These are phyloP conservation scores for Coemansia sp. DNA, from an alignment of 192 early-diverging fungal genomes.

Conservation along the genomic window DNA sequence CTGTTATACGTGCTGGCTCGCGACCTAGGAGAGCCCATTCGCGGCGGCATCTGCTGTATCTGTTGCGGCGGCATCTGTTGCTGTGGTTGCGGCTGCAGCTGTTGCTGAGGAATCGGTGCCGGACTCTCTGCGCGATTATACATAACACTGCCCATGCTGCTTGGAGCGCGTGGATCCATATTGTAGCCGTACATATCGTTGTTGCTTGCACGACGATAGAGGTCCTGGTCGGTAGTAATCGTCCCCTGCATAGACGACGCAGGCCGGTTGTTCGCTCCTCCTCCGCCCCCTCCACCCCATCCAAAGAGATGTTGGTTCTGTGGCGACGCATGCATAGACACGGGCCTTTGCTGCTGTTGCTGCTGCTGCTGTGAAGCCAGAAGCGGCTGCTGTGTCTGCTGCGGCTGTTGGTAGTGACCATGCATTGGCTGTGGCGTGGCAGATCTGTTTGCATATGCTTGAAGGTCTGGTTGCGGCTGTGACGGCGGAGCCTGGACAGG, in stretches of 20 bases:
- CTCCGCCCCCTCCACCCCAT: slow-evolving; percentile 8
- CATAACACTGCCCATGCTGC: slow-evolving; percentile 18
- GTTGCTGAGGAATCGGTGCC: slow-evolving; percentile 10
- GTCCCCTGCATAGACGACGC: slow-evolving; percentile 44
- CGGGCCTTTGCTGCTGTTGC: slow-evolving; percentile 29
- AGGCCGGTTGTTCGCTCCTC: slow-evolving; percentile 36
- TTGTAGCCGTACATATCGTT: slow-evolving; percentile 41
- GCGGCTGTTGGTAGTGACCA: slow-evolving; percentile 33
- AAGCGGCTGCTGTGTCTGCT: slow-evolving; percentile 10
- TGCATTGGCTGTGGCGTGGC: slow-evolving; percentile 9
- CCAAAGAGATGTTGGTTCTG: slow-evolving; percentile 3
- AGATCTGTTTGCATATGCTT: slow-evolving; percentile 1
- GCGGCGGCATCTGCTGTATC: slow-evolving; percentile 5
- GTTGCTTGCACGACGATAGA: slow-evolving; percentile 45
- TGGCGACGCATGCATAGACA: slow-evolving; percentile 26
- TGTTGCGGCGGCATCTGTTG: slow-evolving; percentile 15
- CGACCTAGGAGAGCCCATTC: slow-evolving; percentile 39
- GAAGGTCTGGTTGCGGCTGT: not conserved
- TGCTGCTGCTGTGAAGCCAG: slow-evolving; percentile 3
- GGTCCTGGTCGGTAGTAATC: slow-evolving; percentile 10
- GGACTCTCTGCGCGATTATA: slow-evolving; percentile 10
- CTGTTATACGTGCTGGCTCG: slow-evolving; percentile 39
- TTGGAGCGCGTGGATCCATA: slow-evolving; percentile 17
- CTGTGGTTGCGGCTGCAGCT: not conserved
- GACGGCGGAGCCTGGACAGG: slow-evolving; percentile 3